These are phyloP conservation scores for Leccinum uliginosum DNA, from an alignment of 768 basidiomycete species.

Conservation along the genomic window DNA sequence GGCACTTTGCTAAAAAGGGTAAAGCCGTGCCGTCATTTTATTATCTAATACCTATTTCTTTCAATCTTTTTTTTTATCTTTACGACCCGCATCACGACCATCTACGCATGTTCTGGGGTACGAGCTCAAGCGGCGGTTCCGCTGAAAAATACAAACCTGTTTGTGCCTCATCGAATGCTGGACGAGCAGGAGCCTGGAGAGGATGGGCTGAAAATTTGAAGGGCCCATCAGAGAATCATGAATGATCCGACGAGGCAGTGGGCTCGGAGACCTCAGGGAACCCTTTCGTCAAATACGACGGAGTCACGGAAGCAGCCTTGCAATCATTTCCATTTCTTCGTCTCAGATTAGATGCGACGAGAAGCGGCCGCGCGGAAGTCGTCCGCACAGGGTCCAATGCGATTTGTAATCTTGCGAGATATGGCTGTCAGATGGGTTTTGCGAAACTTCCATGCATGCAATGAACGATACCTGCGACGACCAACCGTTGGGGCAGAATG, in stretches of 20 bases:
- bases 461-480: neutral
- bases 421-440: conserved; percentile 6
- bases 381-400: conserved; percentile 19
- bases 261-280: neutral
- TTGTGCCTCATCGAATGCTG: neutral
- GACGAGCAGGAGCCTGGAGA: neutral
- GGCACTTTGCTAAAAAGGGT: conserved; percentile 5
- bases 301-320: neutral
- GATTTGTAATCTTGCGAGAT: conserved; percentile 15
- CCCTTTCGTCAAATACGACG: neutral
- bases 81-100: conserved; percentile 5
- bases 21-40: conserved; percentile 4
- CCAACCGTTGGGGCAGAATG: conserved; percentile 3
- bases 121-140: conserved; percentile 20
- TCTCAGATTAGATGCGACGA: neutral
- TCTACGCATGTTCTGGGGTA: conserved; percentile 29
- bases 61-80: neutral
- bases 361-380: conserved; percentile 16
- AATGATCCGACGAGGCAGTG: conserved; percentile 12
- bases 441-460: neutral
- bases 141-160: neutral
- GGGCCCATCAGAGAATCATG: neutral
- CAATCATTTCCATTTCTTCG: neutral
- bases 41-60: neutral
- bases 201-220: neutral